phyloP scores from a whole-genome alignment of 805 yeast species.

The Metschnikowia lachancei region DNA sequence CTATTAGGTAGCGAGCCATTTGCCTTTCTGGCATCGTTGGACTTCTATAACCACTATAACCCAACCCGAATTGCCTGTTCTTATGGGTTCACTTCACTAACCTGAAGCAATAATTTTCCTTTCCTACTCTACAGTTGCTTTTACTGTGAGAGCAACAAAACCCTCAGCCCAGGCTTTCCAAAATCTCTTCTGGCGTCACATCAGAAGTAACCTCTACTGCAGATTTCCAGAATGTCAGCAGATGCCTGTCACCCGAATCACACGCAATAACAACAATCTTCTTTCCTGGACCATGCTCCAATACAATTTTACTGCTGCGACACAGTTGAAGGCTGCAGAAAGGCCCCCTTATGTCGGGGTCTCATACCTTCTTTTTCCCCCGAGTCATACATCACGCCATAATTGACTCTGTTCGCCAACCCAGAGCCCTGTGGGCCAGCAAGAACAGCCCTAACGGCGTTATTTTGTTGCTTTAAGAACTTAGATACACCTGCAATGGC shows the following conservation, averaged over 20 bases:
- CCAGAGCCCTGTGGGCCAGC: slow-evolving; percentile 99
- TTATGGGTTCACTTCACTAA: too few species aligned
- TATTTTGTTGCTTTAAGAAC: slow-evolving; percentile 43
- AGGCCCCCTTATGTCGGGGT: slow-evolving; percentile 93
- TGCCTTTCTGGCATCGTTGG: too few species aligned
- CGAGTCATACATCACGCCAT: slow-evolving; percentile 89
- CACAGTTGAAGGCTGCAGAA: slow-evolving; percentile 91
- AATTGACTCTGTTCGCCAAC: slow-evolving; percentile 75
- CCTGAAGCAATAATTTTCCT: too few species aligned
- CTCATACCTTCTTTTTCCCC: slow-evolving; percentile 92
- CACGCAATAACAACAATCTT: slow-evolving; percentile 82
- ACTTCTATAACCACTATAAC: too few species aligned
- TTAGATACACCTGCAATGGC: slow-evolving; percentile 28
- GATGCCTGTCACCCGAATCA: slow-evolving; percentile 87
- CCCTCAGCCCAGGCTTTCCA: slow-evolving; percentile 5
- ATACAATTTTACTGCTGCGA: slow-evolving; percentile 68
- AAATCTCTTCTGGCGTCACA: slow-evolving; percentile 36
- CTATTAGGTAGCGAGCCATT: too few species aligned
- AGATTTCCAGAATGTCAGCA: slow-evolving; percentile 87
- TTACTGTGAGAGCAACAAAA: too few species aligned
- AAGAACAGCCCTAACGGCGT: slow-evolving; percentile 51
- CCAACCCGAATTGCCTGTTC: too few species aligned
- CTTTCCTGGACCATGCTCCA: slow-evolving; percentile 53
- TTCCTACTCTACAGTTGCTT: too few species aligned
- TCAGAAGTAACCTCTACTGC: slow-evolving; percentile 41